Percentiles rank a stretch among this genome's conserved stretches.
Evolutionary conservation across 1,139 yeast species (phyloP).

Genomic region (Geotrichum klebahnii): DNA sequence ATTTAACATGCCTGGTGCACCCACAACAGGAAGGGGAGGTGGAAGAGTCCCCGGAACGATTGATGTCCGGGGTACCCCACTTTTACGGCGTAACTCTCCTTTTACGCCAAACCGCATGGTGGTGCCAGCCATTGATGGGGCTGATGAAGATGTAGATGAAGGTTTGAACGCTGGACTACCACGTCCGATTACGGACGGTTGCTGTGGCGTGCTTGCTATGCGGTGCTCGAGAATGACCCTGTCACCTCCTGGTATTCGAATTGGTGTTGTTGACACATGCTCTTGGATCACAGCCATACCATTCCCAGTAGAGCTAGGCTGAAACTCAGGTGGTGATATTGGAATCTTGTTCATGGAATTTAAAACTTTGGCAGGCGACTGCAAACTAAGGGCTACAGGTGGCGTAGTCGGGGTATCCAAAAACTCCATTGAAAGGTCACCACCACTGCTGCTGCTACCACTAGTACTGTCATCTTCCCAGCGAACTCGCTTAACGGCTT

Average conservation of each 20-base stretch:
- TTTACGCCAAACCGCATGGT: slow-evolving; percentile 28
- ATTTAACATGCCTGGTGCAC: background rate
- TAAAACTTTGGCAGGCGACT: no score
- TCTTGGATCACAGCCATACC: no score
- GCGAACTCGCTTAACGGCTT: slow-evolving; percentile 31
- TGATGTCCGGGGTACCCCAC: slow-evolving; percentile 10
- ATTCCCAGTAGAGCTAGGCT: no score
- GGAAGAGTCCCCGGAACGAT: slow-evolving; percentile 6
- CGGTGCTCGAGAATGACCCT: no score
- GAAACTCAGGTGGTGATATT: no score
- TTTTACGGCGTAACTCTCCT: slow-evolving; percentile 27
- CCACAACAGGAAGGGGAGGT: background rate
- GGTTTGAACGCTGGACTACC: no score
- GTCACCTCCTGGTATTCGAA: no score
- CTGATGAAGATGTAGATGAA: slow-evolving; percentile 7
- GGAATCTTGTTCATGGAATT: background rate
- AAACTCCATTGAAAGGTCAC: slow-evolving; percentile 9
- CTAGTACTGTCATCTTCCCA: slow-evolving; percentile 33
- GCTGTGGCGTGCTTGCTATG: no score
- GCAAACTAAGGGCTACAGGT: background rate
- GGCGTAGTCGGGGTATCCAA: slow-evolving; percentile 9
- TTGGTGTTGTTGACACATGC: no score
- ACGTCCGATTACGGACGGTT: no score
- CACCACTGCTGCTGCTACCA: no score
- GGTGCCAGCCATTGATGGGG: slow-evolving; percentile 13